These are phyloP conservation scores for Torulaspora maleeae DNA, from an alignment of 805 yeast genomes.

Conservation along the genomic window DNA sequence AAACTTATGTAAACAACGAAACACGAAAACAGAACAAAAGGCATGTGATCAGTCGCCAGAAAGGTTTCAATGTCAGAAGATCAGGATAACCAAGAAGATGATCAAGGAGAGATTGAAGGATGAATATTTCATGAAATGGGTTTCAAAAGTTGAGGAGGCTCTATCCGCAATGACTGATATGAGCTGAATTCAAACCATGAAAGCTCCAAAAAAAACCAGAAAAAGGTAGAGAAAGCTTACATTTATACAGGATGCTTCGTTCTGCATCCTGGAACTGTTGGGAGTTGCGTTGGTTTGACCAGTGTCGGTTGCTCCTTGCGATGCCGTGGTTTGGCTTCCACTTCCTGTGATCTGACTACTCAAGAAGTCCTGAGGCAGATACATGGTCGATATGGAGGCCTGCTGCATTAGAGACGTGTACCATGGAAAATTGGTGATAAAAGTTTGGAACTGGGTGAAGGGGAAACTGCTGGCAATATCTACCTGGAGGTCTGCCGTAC, in stretches of 20 bases:
- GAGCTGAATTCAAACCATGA: background rate
- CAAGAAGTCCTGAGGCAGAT: constrained; percentile 27
- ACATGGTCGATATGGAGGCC: constrained; percentile 23
- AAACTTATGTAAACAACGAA: background rate
- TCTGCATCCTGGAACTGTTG: background rate
- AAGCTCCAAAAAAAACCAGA: background rate
- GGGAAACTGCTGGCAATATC: constrained; percentile 35
- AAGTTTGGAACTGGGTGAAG: constrained; percentile 36
- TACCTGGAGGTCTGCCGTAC: constrained; percentile 24
- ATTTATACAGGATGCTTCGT: constrained; percentile 1
- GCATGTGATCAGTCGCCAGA: background rate
- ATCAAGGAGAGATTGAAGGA: constrained; percentile 26
- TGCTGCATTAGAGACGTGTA: constrained; percentile 23
- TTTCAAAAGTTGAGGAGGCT: constrained; percentile 18
- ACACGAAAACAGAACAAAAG: background rate
- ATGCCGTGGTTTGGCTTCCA: background rate
- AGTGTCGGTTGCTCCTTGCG: background rate
- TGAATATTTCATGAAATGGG: constrained; percentile 29
- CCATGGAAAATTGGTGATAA: constrained; percentile 36
- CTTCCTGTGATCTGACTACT: background rate
- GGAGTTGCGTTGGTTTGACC: background rate
- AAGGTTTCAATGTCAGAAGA: background rate
- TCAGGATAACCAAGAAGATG: constrained; percentile 19
- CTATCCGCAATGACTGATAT: constrained; percentile 5
- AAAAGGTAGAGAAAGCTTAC: background rate